Percentiles rank a stretch among this genome's conserved stretches.
These are phyloP conservation scores for Epicoccum sorghinum DNA, from an alignment of 2,329 filamentous ascomycete species.

Conservation along the genomic window DNA sequence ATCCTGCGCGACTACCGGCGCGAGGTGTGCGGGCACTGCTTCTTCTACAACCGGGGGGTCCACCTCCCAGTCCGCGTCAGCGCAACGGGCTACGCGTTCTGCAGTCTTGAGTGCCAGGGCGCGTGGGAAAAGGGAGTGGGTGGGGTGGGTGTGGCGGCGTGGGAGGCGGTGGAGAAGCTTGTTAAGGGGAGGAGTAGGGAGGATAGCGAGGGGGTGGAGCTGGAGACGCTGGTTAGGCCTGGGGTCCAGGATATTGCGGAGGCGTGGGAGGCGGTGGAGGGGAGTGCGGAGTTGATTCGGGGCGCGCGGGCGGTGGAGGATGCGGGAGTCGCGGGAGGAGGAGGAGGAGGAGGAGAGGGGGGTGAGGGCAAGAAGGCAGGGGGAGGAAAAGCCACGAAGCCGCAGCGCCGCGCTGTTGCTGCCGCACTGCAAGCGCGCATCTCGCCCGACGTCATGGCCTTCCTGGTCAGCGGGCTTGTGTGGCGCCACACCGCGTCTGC, in stretches of 20 bases:
- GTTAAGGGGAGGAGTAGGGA: conserved; percentile 40
- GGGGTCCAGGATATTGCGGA: conserved; percentile 32
- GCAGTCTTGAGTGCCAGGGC: conserved; percentile 43
- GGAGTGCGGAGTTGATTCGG: conserved; percentile 26
- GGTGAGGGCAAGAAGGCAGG: conserved; percentile 3
- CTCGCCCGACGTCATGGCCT: conserved; percentile 50
- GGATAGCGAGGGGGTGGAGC: conserved; percentile 44
- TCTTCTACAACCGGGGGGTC: conserved; percentile 53
- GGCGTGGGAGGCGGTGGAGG: conserved; percentile 34
- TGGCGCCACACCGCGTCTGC: conserved; percentile 39
- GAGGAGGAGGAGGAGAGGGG: conserved; percentile 1
- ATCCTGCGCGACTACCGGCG: conserved; percentile 54
- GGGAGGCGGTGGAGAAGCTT: conserved; percentile 43
- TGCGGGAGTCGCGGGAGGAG: conserved; percentile 31
- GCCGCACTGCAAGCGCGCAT: conserved; percentile 39
- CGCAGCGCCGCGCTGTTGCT: conserved; percentile 39
- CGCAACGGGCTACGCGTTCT: conserved; percentile 52
- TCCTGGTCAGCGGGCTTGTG: conserved; percentile 51
- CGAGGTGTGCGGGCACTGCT: conserved; percentile 57
- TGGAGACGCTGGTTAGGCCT: conserved; percentile 32
- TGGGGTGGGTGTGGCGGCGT: conserved; percentile 39
- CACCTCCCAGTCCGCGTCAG: conserved; percentile 48
- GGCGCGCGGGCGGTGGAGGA: conserved; percentile 2
- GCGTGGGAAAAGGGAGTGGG: conserved; percentile 43
- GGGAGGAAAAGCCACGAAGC: conserved; percentile 35